phyloP scores from a whole-genome alignment of 106 monocot genomes.

The Agapanthus africanus region DNA sequence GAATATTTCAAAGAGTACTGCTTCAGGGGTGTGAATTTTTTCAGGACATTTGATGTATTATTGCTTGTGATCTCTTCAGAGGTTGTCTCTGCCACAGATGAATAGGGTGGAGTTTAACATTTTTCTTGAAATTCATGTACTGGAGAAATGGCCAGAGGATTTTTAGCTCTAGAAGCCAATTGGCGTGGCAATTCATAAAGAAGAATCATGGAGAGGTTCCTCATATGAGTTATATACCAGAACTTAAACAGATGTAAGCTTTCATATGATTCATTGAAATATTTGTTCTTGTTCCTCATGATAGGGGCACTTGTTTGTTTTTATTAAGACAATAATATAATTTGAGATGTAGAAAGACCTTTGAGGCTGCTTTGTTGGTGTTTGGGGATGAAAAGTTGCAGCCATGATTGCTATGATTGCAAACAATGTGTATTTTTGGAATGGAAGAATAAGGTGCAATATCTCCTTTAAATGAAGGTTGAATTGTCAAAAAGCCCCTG shows the following conservation, averaged over 20 bases:
- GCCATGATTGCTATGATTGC: no score
- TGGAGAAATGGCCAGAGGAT: neutral
- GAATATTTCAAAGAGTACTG: slow-evolving; percentile 30
- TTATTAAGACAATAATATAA: no score
- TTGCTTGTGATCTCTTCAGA: neutral
- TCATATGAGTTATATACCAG: neutral
- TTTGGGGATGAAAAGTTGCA: no score
- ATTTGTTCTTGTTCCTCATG: neutral
- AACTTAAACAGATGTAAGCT: neutral
- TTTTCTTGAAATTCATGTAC: neutral
- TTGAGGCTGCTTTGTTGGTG: no score
- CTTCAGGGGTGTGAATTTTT: no score
- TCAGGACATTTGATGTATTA: neutral
- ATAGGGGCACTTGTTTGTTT: neutral
- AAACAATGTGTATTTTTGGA: no score
- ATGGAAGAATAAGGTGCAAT: no score
- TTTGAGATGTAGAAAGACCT: no score
- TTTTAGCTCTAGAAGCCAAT: neutral
- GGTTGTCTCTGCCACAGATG: neutral
- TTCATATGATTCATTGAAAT: neutral
- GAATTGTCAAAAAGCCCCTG: no score
- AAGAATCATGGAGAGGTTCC: neutral
- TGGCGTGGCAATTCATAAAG: neutral
- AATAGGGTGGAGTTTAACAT: neutral
- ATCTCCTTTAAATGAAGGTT: no score